Percentiles rank a stretch among this genome's conserved stretches.
Evolutionary conservation across 345 rosid genomes (phyloP).

Genomic region (Abelmoschus esculentus): DNA sequence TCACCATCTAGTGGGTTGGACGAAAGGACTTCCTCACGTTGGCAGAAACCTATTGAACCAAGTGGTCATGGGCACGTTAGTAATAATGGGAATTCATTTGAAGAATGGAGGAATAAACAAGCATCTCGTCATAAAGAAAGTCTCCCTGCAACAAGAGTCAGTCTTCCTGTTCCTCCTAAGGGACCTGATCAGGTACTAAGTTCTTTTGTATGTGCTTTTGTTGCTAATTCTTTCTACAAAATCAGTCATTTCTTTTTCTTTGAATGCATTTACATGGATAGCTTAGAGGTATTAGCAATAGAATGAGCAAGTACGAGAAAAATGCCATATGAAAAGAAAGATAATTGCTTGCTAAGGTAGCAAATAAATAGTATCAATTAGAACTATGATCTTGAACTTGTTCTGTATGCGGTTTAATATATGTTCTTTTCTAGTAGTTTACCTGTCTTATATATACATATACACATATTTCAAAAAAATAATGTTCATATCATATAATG

Average conservation of each 20-base stretch:
- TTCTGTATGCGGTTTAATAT: background rate
- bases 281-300: background rate
- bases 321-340: background rate
- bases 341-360: background rate
- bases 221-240: background rate
- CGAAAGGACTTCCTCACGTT: slow-evolving; percentile 32
- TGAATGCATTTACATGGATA: background rate
- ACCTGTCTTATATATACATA: background rate
- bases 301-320: background rate
- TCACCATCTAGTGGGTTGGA: slow-evolving; percentile 68
- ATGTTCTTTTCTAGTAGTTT: background rate
- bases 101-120: slow-evolving; percentile 47
- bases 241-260: background rate
- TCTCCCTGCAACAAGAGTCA: slow-evolving; percentile 40
- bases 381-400: background rate
- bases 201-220: background rate
- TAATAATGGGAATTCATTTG: slow-evolving; percentile 21
- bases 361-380: background rate
- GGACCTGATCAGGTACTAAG: slow-evolving; percentile 70
- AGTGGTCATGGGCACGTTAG: slow-evolving; percentile 36
- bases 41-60: slow-evolving; percentile 54
- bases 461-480: too few relatives aligned
- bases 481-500: slow-evolving; percentile 4
- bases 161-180: slow-evolving; percentile 61
- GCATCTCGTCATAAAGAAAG: slow-evolving; percentile 40